Base-by-base conservation (phyloP, 192 early-diverging fungal genomes). In the Linnemannia exigua region DNA sequence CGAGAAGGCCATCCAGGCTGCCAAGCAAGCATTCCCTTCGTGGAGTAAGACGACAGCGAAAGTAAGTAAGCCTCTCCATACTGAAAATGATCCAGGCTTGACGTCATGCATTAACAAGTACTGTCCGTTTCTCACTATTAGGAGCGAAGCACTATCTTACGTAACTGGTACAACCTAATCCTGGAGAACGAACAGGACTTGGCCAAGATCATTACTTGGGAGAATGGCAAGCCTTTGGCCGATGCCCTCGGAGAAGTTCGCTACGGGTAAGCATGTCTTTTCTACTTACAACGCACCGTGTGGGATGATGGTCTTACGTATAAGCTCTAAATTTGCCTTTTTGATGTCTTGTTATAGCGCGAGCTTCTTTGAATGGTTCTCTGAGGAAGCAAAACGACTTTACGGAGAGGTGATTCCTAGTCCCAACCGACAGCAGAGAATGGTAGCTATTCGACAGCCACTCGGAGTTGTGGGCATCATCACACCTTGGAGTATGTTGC, bases 391-490 rank as follows among this genome's bases (percentile, higher is more conserved):
- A 41, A 93, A 94, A 52, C 90, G 96, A 51, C 75, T 87, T 4
- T 94, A 96, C 69, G 97, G 97, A 63, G 95, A 95, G 63, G 84
- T 95, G 6, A 90, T 98, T n/a, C 95, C 95, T 41, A 89, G 92
- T 28, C 87, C 90, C n/a, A 79, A 82, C 17, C 70, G 70, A 20
- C 74, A 77, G 46, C 87, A 93, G 44, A 92, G 95, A 16, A 87
- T 93, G 46, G 47, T 97, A 50, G 90, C 93, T 46, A 89, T 96
- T 61, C 93, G 93, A 63, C 95, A 96, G 79, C 95, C 96, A 2
- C 87, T 97, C 20, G 97, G 97, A 36, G 94, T 95, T 38, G 94
- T 91, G 3, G 93, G 92, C 14, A 86, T 95, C 11, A 89, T 96
- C 54, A 94, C 94, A 17, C 95, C 95, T 19, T 96, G 93, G 91